These are phyloP conservation scores for Vaccinium macrocarpon DNA, from an alignment of 148 eudicot species.

Conservation along the genomic window DNA sequence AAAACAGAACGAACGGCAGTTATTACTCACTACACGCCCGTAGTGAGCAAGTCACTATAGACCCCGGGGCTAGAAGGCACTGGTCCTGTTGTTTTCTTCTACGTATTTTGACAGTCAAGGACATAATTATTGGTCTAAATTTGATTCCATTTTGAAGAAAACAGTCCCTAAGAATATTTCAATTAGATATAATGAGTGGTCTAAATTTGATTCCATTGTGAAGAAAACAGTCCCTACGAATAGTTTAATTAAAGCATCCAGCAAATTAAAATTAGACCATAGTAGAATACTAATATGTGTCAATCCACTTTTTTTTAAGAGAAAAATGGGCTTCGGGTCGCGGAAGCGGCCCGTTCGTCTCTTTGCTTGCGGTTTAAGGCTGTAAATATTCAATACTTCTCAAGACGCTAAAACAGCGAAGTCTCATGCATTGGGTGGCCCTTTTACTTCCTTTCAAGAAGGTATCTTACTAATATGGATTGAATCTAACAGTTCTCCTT, in stretches of 20 bases:
- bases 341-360: neutral
- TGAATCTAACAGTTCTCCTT: neutral
- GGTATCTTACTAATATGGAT: neutral
- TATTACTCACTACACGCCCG: too few species aligned
- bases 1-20: too few species aligned
- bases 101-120: slow-evolving; percentile 6
- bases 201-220: slow-evolving; percentile 5
- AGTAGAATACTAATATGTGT: neutral
- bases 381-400: neutral
- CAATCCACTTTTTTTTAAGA: neutral
- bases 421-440: neutral
- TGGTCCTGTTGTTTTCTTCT: slow-evolving; percentile 8
- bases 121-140: slow-evolving; percentile 4
- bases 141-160: slow-evolving; percentile 11
- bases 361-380: neutral
- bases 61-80: too few species aligned
- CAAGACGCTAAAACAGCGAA: neutral
- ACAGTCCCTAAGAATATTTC: neutral
- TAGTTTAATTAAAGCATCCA: neutral
- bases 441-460: neutral
- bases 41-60: too few species aligned
- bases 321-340: neutral
- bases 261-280: neutral
- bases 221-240: neutral
- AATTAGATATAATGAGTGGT: neutral